Evolutionary conservation across 2,329 filamentous ascomycete species (phyloP), one percentile per base, ranked within the genome.

Genomic region (Paradendryphiella salina): DNA sequence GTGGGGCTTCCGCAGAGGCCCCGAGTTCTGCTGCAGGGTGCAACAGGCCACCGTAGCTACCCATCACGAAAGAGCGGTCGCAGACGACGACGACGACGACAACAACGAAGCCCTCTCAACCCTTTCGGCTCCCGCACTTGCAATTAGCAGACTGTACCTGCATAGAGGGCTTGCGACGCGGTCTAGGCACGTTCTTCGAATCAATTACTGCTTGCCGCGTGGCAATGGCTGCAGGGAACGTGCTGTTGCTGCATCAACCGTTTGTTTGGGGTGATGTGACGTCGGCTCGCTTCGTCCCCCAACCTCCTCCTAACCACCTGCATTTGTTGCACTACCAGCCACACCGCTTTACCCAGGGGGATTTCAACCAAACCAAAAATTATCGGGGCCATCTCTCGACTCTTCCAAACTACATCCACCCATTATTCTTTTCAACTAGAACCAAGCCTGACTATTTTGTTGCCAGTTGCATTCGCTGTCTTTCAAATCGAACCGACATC

Each of bases 221-320:
- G 45, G 45, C 50, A 43, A 7, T 32, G 18, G 31, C 29, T 14
- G 42, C 26, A 26, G 38, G 48, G 44, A 34, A 45, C 44, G 45
- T 43, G 46, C 34, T 43, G 52, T 50, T 48, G 58, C 57, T 59
- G 56, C 56, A 45, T 42, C 58, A 59, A 55, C 57, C 36, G 48
- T 42, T 50, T 59, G 54, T 56, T 60, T 60, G 48, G 53, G 45
- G 46, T 48, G 45, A 52, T 51, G 57, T 60, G 52, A 52, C 42
- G 47, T 45, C 26, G 46, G 42, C 46, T 39, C 37, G 45, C 34
- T 39, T 28, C 39, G 33, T 36, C 52, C 49, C 52, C 57, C 55
- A 60, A 50, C 57, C 57, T 56, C 56, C 32, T 54, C 50, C 44
- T 44, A 50, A 54, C 50, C 50, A 40, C 53, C 46, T 47, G 50